Evolutionary conservation across 768 basidiomycete genomes (phyloP).

Genomic region (Phylloporus rhodoxanthus): DNA sequence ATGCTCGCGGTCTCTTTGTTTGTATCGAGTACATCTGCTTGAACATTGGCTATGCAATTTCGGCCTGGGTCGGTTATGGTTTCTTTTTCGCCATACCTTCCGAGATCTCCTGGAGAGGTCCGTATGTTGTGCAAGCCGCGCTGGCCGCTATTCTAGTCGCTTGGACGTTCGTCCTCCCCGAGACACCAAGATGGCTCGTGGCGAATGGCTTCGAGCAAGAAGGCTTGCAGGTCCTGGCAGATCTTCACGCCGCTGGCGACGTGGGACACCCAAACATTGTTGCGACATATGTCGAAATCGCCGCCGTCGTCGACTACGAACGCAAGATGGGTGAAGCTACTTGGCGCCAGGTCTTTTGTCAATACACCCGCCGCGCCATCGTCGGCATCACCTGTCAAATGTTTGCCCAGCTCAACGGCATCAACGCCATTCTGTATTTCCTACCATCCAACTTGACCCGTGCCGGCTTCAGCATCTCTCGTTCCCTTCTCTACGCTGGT

Average conservation of each 20-base stretch:
- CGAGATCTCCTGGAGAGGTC: conserved; percentile 51
- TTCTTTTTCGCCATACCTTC: conserved; percentile 44
- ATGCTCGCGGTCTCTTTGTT: conserved; percentile 47
- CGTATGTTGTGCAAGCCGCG: conserved; percentile 48
- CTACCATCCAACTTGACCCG: conserved; percentile 48
- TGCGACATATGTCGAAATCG: conserved; percentile 41
- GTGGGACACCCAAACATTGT: conserved; percentile 37
- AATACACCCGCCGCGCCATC: conserved; percentile 43
- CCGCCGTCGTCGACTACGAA: conserved; percentile 36
- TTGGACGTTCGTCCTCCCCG: conserved; percentile 46
- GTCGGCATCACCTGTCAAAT: conserved; percentile 53
- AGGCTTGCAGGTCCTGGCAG: conserved; percentile 48
- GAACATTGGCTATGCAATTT: conserved; percentile 45
- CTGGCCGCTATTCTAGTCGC: conserved; percentile 42
- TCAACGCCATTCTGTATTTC: conserved; percentile 55
- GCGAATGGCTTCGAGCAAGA: conserved; percentile 48
- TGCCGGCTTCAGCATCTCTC: conserved; percentile 42
- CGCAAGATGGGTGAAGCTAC: conserved; percentile 35
- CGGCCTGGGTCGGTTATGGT: conserved; percentile 45
- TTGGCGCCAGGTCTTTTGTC: conserved; percentile 47
- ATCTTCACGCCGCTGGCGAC: conserved; percentile 50
- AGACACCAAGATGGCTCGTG: conserved; percentile 51
- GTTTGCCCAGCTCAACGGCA: conserved; percentile 52
- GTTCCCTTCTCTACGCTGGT: conserved; percentile 42
- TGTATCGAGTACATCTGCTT: conserved; percentile 50